Percentiles rank a stretch among this genome's conserved stretches.
Conservation (phyloP, 371 early-diverging fungal genomes). For the Cladochytrium tenue region DNA sequence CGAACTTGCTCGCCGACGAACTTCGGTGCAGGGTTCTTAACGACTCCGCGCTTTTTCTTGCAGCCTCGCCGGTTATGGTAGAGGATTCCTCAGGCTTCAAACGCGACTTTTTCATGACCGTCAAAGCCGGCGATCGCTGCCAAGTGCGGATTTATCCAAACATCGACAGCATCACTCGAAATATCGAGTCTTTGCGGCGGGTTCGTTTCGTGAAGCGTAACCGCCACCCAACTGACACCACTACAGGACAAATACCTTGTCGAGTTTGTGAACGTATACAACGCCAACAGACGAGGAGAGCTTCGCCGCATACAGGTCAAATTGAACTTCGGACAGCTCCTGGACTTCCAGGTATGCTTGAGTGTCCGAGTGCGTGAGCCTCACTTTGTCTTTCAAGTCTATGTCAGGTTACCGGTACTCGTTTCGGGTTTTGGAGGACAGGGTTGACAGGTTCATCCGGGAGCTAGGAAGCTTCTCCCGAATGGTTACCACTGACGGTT, state of each 20-base stretch:
- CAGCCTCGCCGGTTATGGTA: background rate
- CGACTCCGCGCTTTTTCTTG: conserved; percentile 63
- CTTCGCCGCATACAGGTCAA: conserved; percentile 60
- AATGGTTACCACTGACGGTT: background rate
- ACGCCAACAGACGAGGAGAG: conserved; percentile 62
- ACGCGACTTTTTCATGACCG: background rate
- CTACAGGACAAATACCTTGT: conserved; percentile 67
- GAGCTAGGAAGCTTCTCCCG: conserved; percentile 37
- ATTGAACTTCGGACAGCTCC: conserved; percentile 64
- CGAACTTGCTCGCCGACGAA: conserved; percentile 50
- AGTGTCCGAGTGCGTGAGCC: conserved; percentile 1
- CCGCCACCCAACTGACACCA: background rate
- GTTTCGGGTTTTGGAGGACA: conserved; percentile 59
- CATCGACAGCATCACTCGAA: conserved; percentile 47
- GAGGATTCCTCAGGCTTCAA: background rate
- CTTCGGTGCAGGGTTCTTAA: conserved; percentile 65
- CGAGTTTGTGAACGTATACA: conserved; percentile 69
- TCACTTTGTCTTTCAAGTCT: conserved; percentile 17
- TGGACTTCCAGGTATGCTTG: conserved; percentile 56
- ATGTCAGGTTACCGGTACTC: conserved; percentile 63
- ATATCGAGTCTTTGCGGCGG: conserved; percentile 54
- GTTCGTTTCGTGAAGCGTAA: conserved; percentile 46
- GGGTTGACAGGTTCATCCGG: conserved; percentile 55
- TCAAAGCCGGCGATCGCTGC: conserved; percentile 6
- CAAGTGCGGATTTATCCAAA: conserved; percentile 53